These are phyloP conservation scores for Blastobotrys illinoisensis DNA, from an alignment of 1,139 yeast genomes.

Conservation along the genomic window DNA sequence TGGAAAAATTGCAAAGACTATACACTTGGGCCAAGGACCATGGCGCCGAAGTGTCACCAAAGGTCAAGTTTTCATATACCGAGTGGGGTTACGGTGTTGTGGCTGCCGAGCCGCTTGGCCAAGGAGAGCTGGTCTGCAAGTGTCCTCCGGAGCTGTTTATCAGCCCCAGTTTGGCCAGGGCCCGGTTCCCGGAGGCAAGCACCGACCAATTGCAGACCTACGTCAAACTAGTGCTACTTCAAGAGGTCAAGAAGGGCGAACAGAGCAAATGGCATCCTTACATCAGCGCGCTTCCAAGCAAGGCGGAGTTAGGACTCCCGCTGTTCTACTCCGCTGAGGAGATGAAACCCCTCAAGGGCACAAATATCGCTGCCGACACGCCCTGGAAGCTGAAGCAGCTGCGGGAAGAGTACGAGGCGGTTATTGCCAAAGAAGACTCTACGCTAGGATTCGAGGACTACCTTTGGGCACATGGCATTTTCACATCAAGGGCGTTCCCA, in stretches of 20 bases:
- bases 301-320: constrained; percentile 49
- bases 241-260: constrained; percentile 17
- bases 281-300: constrained; percentile 52
- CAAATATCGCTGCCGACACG: constrained; percentile 45
- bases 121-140: constrained; percentile 18
- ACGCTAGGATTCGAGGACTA: constrained; percentile 38
- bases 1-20: constrained; percentile 5
- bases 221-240: constrained; percentile 23
- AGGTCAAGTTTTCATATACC: constrained; percentile 9
- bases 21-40: constrained; percentile 13
- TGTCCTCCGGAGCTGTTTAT: constrained; percentile 25
- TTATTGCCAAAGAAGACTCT: constrained; percentile 10
- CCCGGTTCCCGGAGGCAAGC: constrained; percentile 14
- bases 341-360: constrained; percentile 50
- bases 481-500: constrained; percentile 78
- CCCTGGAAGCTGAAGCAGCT: constrained; percentile 23
- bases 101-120: constrained; percentile 19
- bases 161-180: constrained; percentile 24
- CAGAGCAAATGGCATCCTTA: constrained; percentile 41
- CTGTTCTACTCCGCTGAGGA: constrained; percentile 56
- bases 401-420: constrained; percentile 28
- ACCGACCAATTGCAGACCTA: constrained; percentile 15
- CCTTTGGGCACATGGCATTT: constrained; percentile 67
- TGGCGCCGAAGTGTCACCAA: constrained; percentile 9
- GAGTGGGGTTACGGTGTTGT: constrained; percentile 20